Base-by-base conservation (phyloP, 495 filamentous ascomycete species). In the Evansstolkia leycettana region DNA sequence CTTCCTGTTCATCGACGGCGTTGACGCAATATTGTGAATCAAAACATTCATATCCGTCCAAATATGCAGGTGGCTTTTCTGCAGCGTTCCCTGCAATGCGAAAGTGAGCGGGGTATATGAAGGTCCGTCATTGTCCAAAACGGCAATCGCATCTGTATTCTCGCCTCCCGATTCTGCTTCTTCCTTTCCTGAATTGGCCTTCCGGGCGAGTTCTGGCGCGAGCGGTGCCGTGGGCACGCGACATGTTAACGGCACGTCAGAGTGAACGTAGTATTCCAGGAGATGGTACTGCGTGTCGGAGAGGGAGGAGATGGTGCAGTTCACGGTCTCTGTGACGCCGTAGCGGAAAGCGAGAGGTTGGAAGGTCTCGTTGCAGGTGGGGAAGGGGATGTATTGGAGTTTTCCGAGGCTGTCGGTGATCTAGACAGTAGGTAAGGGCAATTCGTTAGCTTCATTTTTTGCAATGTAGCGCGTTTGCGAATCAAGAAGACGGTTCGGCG, bases 231-330 rank as follows among this genome's bases (percentile, higher is more conserved):
- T 77, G 27, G 89, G 88, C 2, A 96, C 73, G 39, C 90, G 88
- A 60, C 90, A 98, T 31, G 85, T 79, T 30, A 98, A 71, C 18
- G 90, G 90, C 8, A 83, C 85, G 56, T 98, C 90, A 64, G 80
- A 85, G 68, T 96, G 90, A 48, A 96, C 79, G 73, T 95, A 96
- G 72, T 94, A 95, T 62, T 98, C 90, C 56, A 95, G 76, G 28
- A 96, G 79, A 62, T 98, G 90, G 72, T 90, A 98, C 68, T 94
- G 78, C 13, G 79, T 73, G 60, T 98, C 90, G 50, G 76, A 65
- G 49, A 95, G 72, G 50, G 82, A 70, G 49, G 77, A 62, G 55
- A 96, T 82, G 32, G 90, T 98, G 67, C 90, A 98, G 62, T 86
- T 93, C 45, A 93, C 64, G 44, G 88, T 83, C 64, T 69, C 64